Base-by-base conservation (phyloP, 2,329 filamentous ascomycete genomes). In the Aureobasidium uvarum region DNA sequence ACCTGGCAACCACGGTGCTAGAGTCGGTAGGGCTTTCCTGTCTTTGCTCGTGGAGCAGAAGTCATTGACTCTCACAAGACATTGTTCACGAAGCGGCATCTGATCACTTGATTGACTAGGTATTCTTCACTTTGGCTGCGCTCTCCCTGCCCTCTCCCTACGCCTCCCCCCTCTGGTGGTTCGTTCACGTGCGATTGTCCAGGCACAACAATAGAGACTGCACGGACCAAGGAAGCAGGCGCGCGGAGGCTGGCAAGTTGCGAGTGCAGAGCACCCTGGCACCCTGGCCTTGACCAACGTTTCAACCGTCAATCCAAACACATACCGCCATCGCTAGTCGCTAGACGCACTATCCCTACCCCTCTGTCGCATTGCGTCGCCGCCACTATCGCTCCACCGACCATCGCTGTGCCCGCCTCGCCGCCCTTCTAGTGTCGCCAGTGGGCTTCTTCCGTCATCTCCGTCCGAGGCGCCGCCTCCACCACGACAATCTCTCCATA, bases 241-340 rank as follows among this genome's bases (percentile, higher is more conserved):
- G 31, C 45, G 48, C 48, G n/a, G 41, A 33, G n/a, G 39, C n/a
- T 43, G 25, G 41, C 43, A 51, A 46, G 31, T 39, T 14, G 33
- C 43, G 13, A 39, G 45, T 31, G 31, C 28, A 38, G 28, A 45
- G 38, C 54, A 58, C 25, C 54, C 52, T 25, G 41, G 31, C 39
- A 58, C 39, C 54, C 52, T 25, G 41, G 31, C 39, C 43, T 28
- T 60, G 45, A 20, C 41, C 41, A n/a, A 33, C 25, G 41, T 41
- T 38, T 31, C n/a, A 64, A 56, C 62, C 14, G 62, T 48, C 62
- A 64, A 64, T 56, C 50, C 62, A 64, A 64, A 64, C 62, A 64
- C 48, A 51, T 46, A 50, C 16, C 54, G 54, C 33, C 25, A 43
- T 51, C 39, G 28, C 51, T 48, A 25, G 38, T 39, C 23, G 50